A percentile compares a stretch with the other conserved stretches of the same genome.
These are phyloP conservation scores for Plectosphaerella plurivora DNA, from an alignment of 2,329 filamentous ascomycete genomes.

Conservation along the genomic window DNA sequence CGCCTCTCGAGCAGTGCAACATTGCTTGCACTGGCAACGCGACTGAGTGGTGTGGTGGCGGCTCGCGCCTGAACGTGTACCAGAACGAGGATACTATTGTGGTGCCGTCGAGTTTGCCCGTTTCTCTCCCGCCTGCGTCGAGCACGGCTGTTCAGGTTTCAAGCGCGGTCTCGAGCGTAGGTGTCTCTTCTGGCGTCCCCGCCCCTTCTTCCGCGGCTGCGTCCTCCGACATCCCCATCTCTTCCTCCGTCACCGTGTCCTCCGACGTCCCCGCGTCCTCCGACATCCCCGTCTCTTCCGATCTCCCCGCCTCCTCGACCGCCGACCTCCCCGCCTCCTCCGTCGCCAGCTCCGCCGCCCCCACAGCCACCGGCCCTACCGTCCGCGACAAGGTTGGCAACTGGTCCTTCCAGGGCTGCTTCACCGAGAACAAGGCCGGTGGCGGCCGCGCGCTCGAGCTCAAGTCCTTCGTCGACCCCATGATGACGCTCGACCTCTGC, in stretches of 20 bases:
- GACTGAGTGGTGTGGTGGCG: constrained; percentile 29
- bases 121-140: too few species aligned
- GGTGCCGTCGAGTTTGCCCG: too few species aligned
- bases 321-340: not conserved
- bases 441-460: constrained; percentile 19
- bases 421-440: constrained; percentile 1
- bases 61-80: constrained; percentile 28
- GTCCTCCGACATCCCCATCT: too few species aligned
- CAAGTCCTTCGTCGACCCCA: constrained; percentile 20
- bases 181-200: not conserved
- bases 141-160: too few species aligned
- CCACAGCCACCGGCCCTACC: not conserved
- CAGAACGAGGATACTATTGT: constrained; percentile 11
- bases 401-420: not conserved
- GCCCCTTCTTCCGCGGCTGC: too few species aligned
- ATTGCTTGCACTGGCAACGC: constrained; percentile 28
- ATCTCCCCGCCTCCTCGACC: not conserved
- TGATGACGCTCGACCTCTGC: constrained; percentile 33
- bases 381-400: not conserved
- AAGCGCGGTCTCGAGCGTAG: not conserved
- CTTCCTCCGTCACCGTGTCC: too few species aligned
- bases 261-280: not conserved
- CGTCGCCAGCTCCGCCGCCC: not conserved
- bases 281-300: not conserved
- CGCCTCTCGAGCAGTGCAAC: constrained; percentile 22